These are phyloP conservation scores for Capniomyces stellatus DNA, from an alignment of 371 early-diverging fungal species.

Conservation along the genomic window DNA sequence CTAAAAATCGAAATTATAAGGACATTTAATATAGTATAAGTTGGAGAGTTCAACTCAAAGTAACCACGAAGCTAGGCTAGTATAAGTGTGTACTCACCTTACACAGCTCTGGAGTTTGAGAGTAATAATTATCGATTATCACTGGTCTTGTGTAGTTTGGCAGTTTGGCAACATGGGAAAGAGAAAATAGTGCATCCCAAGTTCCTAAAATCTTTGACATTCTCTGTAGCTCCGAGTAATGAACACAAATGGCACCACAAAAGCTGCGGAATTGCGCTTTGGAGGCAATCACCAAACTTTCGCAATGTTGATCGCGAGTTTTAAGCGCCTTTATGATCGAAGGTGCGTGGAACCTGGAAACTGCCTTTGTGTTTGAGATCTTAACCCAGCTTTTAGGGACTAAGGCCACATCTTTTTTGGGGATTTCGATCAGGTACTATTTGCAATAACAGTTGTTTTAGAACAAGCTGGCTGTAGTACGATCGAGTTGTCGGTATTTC, in stretches of 20 bases:
- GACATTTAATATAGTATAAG: too few relatives aligned
- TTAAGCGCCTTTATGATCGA: conserved; percentile 39
- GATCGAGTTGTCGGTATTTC: too few relatives aligned
- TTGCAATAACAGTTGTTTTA: too few relatives aligned
- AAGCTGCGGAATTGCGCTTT: background rate
- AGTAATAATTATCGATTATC: too few relatives aligned
- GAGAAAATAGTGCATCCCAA: conserved; percentile 56
- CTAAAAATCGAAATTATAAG: too few relatives aligned
- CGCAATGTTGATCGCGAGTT: conserved; percentile 51
- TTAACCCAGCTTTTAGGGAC: conserved; percentile 60
- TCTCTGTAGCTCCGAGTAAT: conserved; percentile 43
- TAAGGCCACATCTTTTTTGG: conserved; percentile 25
- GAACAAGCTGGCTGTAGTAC: too few relatives aligned
- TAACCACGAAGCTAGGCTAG: too few relatives aligned
- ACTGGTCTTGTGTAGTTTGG: conserved; percentile 54
- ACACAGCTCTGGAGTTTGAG: too few relatives aligned
- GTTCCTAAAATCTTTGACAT: conserved; percentile 39
- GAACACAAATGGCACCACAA: conserved; percentile 24
- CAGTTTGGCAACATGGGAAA: conserved; percentile 39
- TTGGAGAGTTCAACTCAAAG: too few relatives aligned
- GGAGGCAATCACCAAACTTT: conserved; percentile 1
- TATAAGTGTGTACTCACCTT: too few relatives aligned
- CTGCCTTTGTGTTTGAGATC: conserved; percentile 56
- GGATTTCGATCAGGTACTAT: conserved; percentile 40
- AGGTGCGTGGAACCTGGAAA: conserved; percentile 68